Base-by-base conservation (phyloP, 1,139 yeast genomes). In the Zygotorulaspora mrakii region DNA sequence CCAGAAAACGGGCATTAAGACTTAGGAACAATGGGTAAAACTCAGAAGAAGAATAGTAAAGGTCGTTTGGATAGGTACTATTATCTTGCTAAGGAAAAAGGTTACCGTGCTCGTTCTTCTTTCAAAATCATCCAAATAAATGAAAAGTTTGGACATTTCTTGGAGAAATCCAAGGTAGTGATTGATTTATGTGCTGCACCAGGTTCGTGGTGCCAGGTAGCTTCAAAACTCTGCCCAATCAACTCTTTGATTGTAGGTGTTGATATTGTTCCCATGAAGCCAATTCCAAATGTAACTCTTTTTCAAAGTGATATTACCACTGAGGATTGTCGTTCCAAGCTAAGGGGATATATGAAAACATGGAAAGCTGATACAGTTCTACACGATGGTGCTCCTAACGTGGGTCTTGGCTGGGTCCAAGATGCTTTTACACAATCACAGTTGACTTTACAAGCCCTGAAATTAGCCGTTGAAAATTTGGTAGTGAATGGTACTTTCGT, bases 361-460 rank as follows among this genome's bases (percentile, higher is more conserved):
- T 91, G 97, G 96, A 91, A 94, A 59, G 99, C 98, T 1, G 97
- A 94, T 60, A 86, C 96, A 0, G 97, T 91, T 17, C 70, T 94
- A 61, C 98, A 91, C 68, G 99, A 91, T 74, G 99, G 99, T 80
- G 99, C 99, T 18, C 99, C 99, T 18, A 94, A 91, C 61, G 98
- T 91, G 53, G 98, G 98, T 81, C 74, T 89, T 58, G 95, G 96
- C 17, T 94, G 98, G 98, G 91, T 86, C 21, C 98, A 94, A 65
- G 99, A 91, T 77, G 98, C 98, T 1, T 94, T 86, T 67, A 87
- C 97, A 2, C 99, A 91, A 69, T 87, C 96, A 14, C 97, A 91
- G 62, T 77, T 91, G 57, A 94, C 95, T 23, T 71, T 91, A 53
- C 95, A 88, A 68, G 95, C 97, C 23, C 72, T 94, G 55, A 88